Evolutionary conservation across 2,329 filamentous ascomycete species (phyloP).

Genomic region (Xylaria sp.): DNA sequence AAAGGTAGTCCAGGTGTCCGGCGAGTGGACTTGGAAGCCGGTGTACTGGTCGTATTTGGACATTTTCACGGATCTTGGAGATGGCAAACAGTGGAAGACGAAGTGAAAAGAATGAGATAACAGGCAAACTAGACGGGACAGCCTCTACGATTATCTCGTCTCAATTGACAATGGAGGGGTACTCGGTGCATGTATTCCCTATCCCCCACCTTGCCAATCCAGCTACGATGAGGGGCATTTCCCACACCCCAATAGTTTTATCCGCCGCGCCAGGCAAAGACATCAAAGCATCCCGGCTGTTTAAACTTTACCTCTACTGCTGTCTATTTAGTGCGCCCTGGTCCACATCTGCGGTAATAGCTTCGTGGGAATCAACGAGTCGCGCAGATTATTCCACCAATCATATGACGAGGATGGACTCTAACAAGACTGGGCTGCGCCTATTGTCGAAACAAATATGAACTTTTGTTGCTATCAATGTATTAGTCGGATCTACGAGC

Average conservation of each 20-base stretch:
- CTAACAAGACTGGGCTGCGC: neutral
- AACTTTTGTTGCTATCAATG: neutral
- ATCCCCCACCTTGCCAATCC: constrained; percentile 18
- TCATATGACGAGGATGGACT: constrained; percentile 29
- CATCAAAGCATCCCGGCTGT: neutral
- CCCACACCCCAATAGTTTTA: constrained; percentile 16
- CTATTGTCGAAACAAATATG: constrained; percentile 21
- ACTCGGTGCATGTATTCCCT: constrained; percentile 18
- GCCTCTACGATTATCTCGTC: constrained; percentile 2
- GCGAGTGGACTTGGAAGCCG: constrained; percentile 63
- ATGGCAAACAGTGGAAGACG: neutral
- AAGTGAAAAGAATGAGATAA: neutral
- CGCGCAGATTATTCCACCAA: constrained; percentile 46
- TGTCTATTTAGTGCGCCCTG: neutral
- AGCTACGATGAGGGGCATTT: constrained; percentile 21
- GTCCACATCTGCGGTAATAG: constrained; percentile 15
- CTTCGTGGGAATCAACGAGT: constrained; percentile 29
- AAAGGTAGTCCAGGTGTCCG: constrained; percentile 63
- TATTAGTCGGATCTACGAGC: neutral
- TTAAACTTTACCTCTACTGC: neutral
- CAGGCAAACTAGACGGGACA: constrained; percentile 1
- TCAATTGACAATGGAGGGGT: constrained; percentile 18
- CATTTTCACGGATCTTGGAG: constrained; percentile 43
- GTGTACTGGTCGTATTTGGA: constrained; percentile 64
- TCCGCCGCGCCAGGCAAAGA: constrained; percentile 4